A percentile compares a stretch with the other conserved stretches of the same genome.
phyloP scores from a whole-genome alignment of 371 early-diverging fungal genomes.

The Coemansia sp. region DNA sequence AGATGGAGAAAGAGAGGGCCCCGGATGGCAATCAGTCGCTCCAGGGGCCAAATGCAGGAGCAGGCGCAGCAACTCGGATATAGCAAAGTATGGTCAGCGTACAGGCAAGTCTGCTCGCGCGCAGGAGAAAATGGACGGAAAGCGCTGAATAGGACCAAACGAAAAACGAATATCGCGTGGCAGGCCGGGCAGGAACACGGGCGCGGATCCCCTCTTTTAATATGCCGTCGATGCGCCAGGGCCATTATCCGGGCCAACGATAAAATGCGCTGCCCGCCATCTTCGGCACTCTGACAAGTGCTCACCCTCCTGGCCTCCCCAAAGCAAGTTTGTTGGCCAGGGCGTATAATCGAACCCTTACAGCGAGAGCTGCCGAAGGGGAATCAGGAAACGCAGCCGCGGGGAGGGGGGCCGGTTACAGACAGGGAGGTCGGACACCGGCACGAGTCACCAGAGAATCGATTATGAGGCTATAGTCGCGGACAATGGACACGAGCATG shows the following conservation, averaged over 20 bases:
- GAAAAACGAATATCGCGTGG: conserved; percentile 5
- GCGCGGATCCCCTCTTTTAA: conserved; percentile 8
- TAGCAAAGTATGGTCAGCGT: conserved; percentile 2
- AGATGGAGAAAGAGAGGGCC: neutral
- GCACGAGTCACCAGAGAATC: conserved; percentile 27
- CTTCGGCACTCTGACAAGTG: conserved; percentile 1
- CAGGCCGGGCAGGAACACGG: neutral
- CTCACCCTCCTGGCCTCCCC: neutral
- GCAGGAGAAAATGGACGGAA: conserved; percentile 2
- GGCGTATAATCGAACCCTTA: conserved; percentile 13
- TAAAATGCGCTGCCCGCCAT: neutral
- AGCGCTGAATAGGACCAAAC: neutral
- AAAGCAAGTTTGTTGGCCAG: conserved; percentile 2
- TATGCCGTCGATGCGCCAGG: neutral
- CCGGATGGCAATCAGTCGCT: neutral
- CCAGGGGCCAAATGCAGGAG: conserved; percentile 1
- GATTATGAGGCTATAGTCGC: conserved; percentile 13
- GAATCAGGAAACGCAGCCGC: neutral
- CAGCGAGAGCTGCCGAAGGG: conserved; percentile 5
- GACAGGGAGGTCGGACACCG: conserved; percentile 11
- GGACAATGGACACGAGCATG: conserved; percentile 13
- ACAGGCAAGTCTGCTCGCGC: conserved; percentile 6
- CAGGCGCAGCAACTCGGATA: conserved; percentile 9
- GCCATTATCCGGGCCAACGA: conserved; percentile 7
- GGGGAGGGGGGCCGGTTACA: conserved; percentile 17